These are phyloP conservation scores for Solanum chacoense DNA, from an alignment of 305 asterid species.

Conservation along the genomic window DNA sequence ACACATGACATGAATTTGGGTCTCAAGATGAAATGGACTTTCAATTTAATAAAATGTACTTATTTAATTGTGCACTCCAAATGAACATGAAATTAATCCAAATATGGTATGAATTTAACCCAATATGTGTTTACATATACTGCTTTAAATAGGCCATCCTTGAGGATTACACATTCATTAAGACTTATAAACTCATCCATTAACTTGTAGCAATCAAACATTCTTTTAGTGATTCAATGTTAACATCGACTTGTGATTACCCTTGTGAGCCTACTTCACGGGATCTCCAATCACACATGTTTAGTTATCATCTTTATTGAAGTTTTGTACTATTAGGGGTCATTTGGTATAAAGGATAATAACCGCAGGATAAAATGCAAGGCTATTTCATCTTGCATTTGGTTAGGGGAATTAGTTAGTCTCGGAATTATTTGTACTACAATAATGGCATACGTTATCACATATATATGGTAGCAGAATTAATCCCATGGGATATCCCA, in stretches of 20 bases:
- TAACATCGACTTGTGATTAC: not conserved
- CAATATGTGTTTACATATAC: not conserved
- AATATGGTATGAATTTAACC: not conserved
- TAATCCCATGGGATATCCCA: not conserved
- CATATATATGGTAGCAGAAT: not conserved
- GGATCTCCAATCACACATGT: not conserved
- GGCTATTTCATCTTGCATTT: not conserved
- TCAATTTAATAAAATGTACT: not conserved
- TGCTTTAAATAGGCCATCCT: not conserved
- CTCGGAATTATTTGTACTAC: not conserved
- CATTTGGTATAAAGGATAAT: not conserved
- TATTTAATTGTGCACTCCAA: not conserved
- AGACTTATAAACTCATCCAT: not conserved
- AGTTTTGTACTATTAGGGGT: not conserved
- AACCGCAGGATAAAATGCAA: not conserved
- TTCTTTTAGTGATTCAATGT: not conserved
- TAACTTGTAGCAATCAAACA: not conserved
- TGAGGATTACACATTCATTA: not conserved
- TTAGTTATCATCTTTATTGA: not conserved
- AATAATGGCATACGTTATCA: not conserved
- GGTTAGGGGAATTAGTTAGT: not conserved
- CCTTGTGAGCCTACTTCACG: not conserved
- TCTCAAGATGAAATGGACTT: not conserved
- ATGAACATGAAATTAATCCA: not conserved
- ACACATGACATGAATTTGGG: not conserved